Percentiles rank a stretch among this genome's conserved stretches.
Evolutionary conservation across 805 yeast genomes (phyloP).

Genomic region (Cyberlindnera misumaiensis): DNA sequence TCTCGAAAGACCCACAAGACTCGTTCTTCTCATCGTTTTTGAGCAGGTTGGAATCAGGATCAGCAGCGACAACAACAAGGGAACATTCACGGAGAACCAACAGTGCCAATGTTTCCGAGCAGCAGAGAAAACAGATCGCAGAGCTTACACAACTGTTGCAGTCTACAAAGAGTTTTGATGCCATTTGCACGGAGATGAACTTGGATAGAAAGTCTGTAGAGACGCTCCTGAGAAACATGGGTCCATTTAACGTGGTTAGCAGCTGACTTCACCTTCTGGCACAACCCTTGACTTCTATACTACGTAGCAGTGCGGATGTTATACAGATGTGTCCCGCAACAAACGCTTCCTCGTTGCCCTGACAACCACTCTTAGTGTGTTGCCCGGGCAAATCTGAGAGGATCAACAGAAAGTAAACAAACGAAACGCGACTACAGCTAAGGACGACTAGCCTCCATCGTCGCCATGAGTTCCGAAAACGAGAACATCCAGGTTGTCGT

Average conservation of each 20-base stretch:
- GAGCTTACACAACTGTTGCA: slow-evolving; percentile 33
- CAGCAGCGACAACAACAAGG: background rate
- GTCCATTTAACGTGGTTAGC: slow-evolving; percentile 44
- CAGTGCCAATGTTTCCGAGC: slow-evolving; percentile 9
- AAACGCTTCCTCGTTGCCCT: too few relatives aligned
- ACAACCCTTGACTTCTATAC: too few relatives aligned
- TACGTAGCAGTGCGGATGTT: too few relatives aligned
- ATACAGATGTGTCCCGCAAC: too few relatives aligned
- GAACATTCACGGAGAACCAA: slow-evolving; percentile 1
- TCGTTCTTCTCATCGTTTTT: slow-evolving; percentile 5
- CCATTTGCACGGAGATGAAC: slow-evolving; percentile 64
- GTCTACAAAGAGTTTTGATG: slow-evolving; percentile 51
- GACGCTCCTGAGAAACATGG: slow-evolving; percentile 36
- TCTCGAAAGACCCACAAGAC: slow-evolving; percentile 14
- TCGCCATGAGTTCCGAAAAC: slow-evolving; percentile 24
- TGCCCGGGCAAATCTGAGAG: background rate
- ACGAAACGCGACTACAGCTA: too few relatives aligned
- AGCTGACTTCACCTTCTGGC: too few relatives aligned
- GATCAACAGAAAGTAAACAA: too few relatives aligned
- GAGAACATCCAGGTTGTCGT: slow-evolving; percentile 56
- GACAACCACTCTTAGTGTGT: background rate
- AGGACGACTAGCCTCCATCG: background rate
- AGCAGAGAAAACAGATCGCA: slow-evolving; percentile 10
- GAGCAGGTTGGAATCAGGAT: slow-evolving; percentile 3
- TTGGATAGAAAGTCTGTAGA: slow-evolving; percentile 52